phyloP scores from a whole-genome alignment of 169 alveolate genomes.

The Plasmodium vinckei region DNA sequence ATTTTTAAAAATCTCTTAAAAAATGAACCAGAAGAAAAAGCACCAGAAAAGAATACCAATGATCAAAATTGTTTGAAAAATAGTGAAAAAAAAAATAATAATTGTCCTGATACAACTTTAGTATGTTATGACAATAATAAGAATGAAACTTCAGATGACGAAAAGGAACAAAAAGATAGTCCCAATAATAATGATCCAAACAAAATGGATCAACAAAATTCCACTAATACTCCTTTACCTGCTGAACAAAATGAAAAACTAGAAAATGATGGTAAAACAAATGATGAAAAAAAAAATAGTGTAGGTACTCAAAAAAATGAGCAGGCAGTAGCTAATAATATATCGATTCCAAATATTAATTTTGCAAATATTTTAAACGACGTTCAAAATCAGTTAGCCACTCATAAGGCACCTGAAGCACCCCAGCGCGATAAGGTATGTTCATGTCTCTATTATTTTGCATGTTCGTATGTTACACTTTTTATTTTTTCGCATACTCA shows the following conservation, averaged over 20 bases:
- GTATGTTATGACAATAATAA: slow-evolving; percentile 47
- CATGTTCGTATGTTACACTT: background rate
- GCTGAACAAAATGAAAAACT: background rate
- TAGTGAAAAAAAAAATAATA: background rate
- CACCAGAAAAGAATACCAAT: background rate
- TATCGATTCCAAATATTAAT: slow-evolving; percentile 37
- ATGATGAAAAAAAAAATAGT: background rate
- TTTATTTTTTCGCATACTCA: background rate
- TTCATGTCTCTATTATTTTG: too few relatives aligned
- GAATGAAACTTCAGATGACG: slow-evolving; percentile 48
- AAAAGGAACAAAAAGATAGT: slow-evolving; percentile 17
- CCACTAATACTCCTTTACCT: background rate
- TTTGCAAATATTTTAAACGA: slow-evolving; percentile 32
- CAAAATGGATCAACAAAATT: background rate
- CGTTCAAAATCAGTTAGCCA: slow-evolving; percentile 29
- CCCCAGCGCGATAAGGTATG: slow-evolving; percentile 58
- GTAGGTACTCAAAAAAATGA: slow-evolving; percentile 2
- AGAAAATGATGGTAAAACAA: background rate
- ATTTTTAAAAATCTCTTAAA: background rate
- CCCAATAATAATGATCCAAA: background rate
- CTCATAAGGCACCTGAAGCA: background rate
- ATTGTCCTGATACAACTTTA: slow-evolving; percentile 7
- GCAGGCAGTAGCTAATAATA: background rate
- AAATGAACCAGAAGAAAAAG: slow-evolving; percentile 7
- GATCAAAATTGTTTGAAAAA: background rate